These are phyloP conservation scores for Fusarium nanum DNA, from an alignment of 2,329 filamentous ascomycete genomes.

Conservation along the genomic window DNA sequence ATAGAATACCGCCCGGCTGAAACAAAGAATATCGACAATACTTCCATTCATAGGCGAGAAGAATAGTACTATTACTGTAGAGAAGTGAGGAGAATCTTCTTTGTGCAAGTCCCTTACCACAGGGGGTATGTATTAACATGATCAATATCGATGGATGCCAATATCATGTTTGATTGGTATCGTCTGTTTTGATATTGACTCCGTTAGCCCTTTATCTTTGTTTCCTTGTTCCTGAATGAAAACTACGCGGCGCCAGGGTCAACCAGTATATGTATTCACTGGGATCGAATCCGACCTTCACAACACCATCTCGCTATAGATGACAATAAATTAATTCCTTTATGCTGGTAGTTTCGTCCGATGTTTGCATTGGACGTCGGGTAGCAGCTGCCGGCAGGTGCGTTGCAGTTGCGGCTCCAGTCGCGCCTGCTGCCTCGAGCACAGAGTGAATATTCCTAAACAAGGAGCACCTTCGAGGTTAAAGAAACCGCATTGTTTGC, in stretches of 20 bases:
- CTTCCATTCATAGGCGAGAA: not conserved
- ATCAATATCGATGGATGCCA: too few relatives aligned
- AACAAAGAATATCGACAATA: not conserved
- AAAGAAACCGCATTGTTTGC: not conserved
- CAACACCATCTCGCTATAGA: not conserved
- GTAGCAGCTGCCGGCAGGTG: slow-evolving; percentile 23
- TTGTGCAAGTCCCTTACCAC: not conserved
- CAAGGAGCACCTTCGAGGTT: not conserved
- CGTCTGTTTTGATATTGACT: too few relatives aligned
- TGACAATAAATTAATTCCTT: not conserved
- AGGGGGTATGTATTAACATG: not conserved
- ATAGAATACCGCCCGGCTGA: not conserved
- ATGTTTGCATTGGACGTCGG: not conserved
- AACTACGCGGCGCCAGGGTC: not conserved
- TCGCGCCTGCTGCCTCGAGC: slow-evolving; percentile 18
- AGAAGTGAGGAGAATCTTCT: not conserved
- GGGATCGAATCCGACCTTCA: not conserved
- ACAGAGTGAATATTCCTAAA: not conserved
- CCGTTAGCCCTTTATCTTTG: too few relatives aligned
- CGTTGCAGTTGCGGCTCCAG: slow-evolving; percentile 21
- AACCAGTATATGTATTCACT: not conserved
- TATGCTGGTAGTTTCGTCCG: not conserved
- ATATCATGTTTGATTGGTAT: too few relatives aligned
- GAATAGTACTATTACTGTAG: not conserved
- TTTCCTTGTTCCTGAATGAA: not conserved